Percentiles rank a stretch among this genome's conserved stretches.
Conservation (phyloP, 305 asterid species). For the Solanum chacoense region DNA sequence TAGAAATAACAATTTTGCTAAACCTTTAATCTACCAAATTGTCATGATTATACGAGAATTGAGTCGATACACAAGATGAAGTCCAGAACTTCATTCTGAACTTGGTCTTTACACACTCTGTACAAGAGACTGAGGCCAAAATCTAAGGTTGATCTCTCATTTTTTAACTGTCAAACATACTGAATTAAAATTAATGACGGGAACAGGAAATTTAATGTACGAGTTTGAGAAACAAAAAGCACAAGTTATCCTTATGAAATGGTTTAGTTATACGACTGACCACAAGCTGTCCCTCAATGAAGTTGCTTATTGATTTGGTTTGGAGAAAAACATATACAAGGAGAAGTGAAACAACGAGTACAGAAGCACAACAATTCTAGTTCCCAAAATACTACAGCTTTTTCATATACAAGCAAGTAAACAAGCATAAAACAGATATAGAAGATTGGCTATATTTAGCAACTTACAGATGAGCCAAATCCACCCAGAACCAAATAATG, state of each 20-base stretch:
- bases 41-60: background rate
- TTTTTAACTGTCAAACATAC: background rate
- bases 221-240: background rate
- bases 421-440: background rate
- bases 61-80: background rate
- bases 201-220: background rate
- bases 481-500: slow-evolving; percentile 89
- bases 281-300: background rate
- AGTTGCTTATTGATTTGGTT: background rate
- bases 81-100: background rate
- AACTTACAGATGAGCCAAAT: slow-evolving; percentile 92
- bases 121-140: background rate
- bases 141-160: background rate
- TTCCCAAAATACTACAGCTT: background rate
- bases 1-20: background rate
- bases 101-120: background rate
- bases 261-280: background rate
- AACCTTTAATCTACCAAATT: background rate
- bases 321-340: background rate
- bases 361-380: background rate
- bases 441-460: background rate
- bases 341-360: background rate
- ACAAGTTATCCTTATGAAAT: background rate
- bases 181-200: background rate
- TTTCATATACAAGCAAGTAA: background rate